Base-by-base conservation (phyloP, 176 grass and related monocot genomes). In the Panicum miliaceum region DNA sequence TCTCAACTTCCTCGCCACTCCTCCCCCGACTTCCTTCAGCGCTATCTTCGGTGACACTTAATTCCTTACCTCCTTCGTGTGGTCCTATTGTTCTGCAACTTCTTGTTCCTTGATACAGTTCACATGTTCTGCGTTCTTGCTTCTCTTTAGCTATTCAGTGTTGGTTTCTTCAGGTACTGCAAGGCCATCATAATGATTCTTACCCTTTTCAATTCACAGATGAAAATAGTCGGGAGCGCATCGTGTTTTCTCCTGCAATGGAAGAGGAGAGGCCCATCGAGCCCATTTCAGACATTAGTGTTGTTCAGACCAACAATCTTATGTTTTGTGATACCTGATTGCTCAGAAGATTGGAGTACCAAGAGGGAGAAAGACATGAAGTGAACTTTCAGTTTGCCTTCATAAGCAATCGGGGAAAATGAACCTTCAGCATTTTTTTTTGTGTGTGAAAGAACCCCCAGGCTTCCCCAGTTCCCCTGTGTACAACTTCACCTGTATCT, bases 1-100 rank as follows among this genome's bases (percentile, higher is more conserved):
- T 34, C 83, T 91, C 47, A 94, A 94, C 79, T 92, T 94, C 47
- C 51, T 90, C 15, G 77, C 80, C 64, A 90, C 89, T 50, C 89
- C 92, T 71, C 68, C 82, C 20, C 85, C 90, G 0, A 85, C 81
- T 47, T 94, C 87, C 25, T 92, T 90, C 71, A 63, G 65, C 64
- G 80, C 82, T 53, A 81, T 94, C 35, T 92, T 94, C 26, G 92
- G 92, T 94, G 52, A 81, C 76, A 74, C 29, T 3, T 13, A 58
- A 48, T 29, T n/a, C 54, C 6, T 8, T 19, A 12, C 41, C 57
- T 51, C 18, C 19, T 13, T 8, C 52, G 0, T 54, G 6, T 20
- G 5, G 51, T 48, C 46, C 46, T 48, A 53, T 12, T 53, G 18
- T 52, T 47, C 26, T 22, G 27, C 48, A 53, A 3, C 18, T 51